Conservation (phyloP, 306 rosid species). For the Prosopis cineraria region DNA sequence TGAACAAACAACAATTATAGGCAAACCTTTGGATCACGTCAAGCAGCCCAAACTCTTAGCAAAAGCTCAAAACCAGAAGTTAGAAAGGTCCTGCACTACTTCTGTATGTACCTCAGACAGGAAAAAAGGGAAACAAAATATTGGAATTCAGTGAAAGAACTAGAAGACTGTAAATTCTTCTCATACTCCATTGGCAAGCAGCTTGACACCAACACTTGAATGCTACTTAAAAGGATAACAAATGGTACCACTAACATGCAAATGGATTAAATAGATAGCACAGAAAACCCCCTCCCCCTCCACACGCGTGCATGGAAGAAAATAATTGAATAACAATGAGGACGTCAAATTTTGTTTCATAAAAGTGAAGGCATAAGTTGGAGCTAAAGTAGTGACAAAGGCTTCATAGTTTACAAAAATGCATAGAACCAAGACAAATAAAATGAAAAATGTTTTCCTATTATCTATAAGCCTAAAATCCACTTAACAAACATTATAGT, state of each 20-base stretch:
- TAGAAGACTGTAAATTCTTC: constrained; percentile 43
- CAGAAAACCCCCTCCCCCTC: neutral
- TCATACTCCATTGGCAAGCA: constrained; percentile 76
- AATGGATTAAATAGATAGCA: constrained; percentile 25
- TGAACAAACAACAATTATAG: constrained; percentile 20
- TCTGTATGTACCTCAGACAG: constrained; percentile 42
- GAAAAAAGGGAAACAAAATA: constrained; percentile 26
- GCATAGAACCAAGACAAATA: neutral
- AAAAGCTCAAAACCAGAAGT: constrained; percentile 96
- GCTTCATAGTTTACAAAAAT: neutral
- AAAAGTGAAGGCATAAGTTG: neutral
- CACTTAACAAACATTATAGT: neutral
- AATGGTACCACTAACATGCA: constrained; percentile 13
- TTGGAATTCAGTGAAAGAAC: constrained; percentile 24
- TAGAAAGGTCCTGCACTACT: constrained; percentile 86
- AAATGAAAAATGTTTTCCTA: neutral
- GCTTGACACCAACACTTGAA: constrained; percentile 99
- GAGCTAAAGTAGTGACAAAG: too few relatives aligned
- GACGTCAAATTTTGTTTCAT: neutral
- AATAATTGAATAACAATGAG: neutral
- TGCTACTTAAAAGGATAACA: constrained; percentile 64
- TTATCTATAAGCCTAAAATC: neutral
- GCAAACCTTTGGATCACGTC: constrained; percentile 88
- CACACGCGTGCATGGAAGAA: neutral
- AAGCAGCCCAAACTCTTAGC: constrained; percentile 92